Percentiles rank a stretch among this genome's conserved stretches.
phyloP scores from a whole-genome alignment of 176 grass and related monocot species.

The Pharus latifolius region DNA sequence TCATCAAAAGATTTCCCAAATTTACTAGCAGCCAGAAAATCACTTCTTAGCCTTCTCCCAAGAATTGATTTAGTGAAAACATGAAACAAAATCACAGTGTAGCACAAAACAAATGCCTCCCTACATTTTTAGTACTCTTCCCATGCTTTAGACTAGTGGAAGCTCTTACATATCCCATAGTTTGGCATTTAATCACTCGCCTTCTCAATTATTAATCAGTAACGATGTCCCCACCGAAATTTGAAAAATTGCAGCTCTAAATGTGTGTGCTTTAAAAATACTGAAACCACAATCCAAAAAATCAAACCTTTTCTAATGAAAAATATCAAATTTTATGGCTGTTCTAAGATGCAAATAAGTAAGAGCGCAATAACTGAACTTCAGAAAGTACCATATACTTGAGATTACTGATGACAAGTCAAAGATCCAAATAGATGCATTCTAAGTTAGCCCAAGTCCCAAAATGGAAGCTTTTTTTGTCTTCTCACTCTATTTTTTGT shows the following conservation, averaged over 20 bases:
- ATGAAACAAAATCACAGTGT: background rate
- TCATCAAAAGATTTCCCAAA: background rate
- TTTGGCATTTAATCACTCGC: background rate
- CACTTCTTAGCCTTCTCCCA: background rate
- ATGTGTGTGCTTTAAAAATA: slow-evolving; percentile 4
- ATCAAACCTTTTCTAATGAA: background rate
- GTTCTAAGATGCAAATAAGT: background rate
- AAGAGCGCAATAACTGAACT: background rate
- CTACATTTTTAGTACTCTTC: background rate
- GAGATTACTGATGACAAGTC: slow-evolving; percentile 1
- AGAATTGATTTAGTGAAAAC: background rate
- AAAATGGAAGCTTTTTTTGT: background rate
- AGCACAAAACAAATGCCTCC: too few relatives aligned
- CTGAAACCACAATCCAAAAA: background rate
- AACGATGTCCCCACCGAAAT: slow-evolving; percentile 1
- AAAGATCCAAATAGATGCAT: slow-evolving; percentile 31
- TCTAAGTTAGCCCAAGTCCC: background rate
- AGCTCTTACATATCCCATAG: background rate
- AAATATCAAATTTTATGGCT: background rate
- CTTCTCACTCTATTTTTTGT: background rate
- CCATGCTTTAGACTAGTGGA: background rate
- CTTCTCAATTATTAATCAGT: slow-evolving; percentile 1
- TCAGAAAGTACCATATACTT: background rate
- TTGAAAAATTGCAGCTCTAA: background rate
- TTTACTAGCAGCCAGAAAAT: background rate